Evolutionary conservation across 73 alveolate species (phyloP).

Genomic region (Paramecium biaurelia): DNA sequence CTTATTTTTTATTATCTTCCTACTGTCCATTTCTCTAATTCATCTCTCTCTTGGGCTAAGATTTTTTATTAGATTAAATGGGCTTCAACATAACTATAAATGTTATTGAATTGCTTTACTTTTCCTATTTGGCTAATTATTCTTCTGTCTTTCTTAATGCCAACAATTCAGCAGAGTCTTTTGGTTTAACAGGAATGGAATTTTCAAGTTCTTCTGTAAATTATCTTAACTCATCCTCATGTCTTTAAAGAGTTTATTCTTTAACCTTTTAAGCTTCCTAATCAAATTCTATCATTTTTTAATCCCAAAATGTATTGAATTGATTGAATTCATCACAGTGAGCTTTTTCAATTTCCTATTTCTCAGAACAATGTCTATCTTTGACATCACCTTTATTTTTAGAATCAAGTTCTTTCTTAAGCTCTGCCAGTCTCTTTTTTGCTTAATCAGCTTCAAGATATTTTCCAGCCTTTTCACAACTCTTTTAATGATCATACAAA

Average conservation of each 20-base stretch:
- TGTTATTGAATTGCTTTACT: not conserved
- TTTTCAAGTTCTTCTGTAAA: conserved; percentile 52
- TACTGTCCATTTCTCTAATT: conserved; percentile 53
- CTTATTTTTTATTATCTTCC: conserved; percentile 46
- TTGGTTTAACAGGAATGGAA: conserved; percentile 44
- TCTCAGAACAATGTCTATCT: conserved; percentile 52
- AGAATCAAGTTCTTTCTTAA: conserved; percentile 36
- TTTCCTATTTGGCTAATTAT: conserved; percentile 53
- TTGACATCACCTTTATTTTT: conserved; percentile 57
- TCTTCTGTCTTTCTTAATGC: conserved; percentile 59
- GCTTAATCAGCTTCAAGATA: conserved; percentile 59
- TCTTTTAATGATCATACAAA: conserved; percentile 51
- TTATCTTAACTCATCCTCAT: conserved; percentile 48
- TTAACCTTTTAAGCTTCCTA: conserved; percentile 53
- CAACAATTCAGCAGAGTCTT: conserved; percentile 54
- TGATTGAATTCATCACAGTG: conserved; percentile 56
- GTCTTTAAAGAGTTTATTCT: conserved; percentile 46
- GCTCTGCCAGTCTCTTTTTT: conserved; percentile 35
- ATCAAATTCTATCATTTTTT: conserved; percentile 56
- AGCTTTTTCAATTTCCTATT: conserved; percentile 52
- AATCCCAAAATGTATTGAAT: conserved; percentile 63
- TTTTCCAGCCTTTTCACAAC: conserved; percentile 56
- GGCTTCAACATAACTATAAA: conserved; percentile 54
- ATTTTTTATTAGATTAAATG: conserved; percentile 54
- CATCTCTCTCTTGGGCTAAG: conserved; percentile 47